These are phyloP conservation scores for Powellomyces hirtus DNA, from an alignment of 192 early-diverging fungal species.

Conservation along the genomic window DNA sequence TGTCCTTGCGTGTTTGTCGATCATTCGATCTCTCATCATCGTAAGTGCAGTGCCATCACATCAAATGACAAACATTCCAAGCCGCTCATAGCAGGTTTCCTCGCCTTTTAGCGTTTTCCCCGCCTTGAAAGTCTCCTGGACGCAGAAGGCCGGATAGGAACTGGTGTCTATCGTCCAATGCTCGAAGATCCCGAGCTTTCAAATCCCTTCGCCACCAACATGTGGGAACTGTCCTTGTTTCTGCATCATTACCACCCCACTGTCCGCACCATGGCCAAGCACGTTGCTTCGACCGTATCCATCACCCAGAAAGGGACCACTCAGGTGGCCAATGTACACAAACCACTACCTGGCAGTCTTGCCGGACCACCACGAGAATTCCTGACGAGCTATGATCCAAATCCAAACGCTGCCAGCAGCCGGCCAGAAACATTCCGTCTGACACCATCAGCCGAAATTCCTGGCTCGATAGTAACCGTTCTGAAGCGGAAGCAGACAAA, in stretches of 20 bases:
- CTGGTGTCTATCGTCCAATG: constrained; percentile 75
- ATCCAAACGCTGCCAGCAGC: constrained; percentile 3
- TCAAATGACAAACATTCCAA: neutral
- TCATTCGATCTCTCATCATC: constrained; percentile 61
- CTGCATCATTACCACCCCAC: constrained; percentile 54
- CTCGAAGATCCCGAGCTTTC: constrained; percentile 92
- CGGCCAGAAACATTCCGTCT: constrained; percentile 24
- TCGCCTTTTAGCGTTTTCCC: constrained; percentile 55
- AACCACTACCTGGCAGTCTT: constrained; percentile 32
- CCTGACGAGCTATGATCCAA: constrained; percentile 31
- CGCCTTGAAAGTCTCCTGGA: constrained; percentile 61
- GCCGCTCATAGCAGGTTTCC: constrained; percentile 42
- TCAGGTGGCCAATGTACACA: constrained; percentile 23
- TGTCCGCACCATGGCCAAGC: constrained; percentile 40
- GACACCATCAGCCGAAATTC: constrained; percentile 27
- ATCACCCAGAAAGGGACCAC: constrained; percentile 18
- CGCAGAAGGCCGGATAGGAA: constrained; percentile 65
- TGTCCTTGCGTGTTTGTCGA: constrained; percentile 64
- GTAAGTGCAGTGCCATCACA: constrained; percentile 31
- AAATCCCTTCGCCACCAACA: constrained; percentile 88
- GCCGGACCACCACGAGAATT: constrained; percentile 22
- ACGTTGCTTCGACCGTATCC: constrained; percentile 21
- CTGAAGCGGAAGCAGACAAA: constrained; percentile 27
- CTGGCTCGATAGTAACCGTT: constrained; percentile 19
- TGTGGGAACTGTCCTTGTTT: constrained; percentile 83